Conservation (phyloP, 352 stramenopile genomes). For the Globisporangium megalacanthum region DNA sequence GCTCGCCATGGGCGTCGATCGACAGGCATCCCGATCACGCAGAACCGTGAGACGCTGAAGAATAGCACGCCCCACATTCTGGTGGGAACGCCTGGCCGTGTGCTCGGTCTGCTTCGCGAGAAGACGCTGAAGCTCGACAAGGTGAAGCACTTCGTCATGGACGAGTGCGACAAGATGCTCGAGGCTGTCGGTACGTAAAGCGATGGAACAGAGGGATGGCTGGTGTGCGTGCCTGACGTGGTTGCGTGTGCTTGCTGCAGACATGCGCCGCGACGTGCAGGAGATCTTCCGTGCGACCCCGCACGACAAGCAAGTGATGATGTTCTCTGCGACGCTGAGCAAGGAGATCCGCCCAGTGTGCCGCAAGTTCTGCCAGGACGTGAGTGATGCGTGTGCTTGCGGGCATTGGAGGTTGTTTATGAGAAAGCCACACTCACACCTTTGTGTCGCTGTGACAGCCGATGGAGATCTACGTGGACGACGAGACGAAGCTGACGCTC, state of each 20-base stretch:
- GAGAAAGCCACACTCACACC: not conserved
- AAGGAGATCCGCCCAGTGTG: conserved; percentile 99
- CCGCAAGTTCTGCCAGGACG: conserved; percentile 99
- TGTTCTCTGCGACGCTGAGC: conserved; percentile 99
- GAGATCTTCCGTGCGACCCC: conserved; percentile 99
- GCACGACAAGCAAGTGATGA: conserved; percentile 99
- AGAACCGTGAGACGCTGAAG: conserved; percentile 96
- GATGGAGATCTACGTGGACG: conserved; percentile 99
- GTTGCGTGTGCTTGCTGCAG: conserved; percentile 23
- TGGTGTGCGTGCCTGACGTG: not conserved
- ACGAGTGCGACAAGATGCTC: conserved; percentile 99
- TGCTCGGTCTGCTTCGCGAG: conserved; percentile 85
- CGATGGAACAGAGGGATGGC: not conserved
- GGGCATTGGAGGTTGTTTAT: too few relatives aligned
- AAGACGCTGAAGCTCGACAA: conserved; percentile 98
- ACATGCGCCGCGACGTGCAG: conserved; percentile 99
- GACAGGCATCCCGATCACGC: conserved; percentile 88
- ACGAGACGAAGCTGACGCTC: conserved; percentile 99
- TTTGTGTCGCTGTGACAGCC: conserved; percentile 45
- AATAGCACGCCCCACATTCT: conserved; percentile 96
- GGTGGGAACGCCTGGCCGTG: conserved; percentile 97
- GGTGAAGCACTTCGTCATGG: conserved; percentile 99
- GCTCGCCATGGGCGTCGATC: not conserved
- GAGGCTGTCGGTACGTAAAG: conserved; percentile 88
- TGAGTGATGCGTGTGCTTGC: conserved; percentile 37